These are phyloP conservation scores for Cryptomeria japonica DNA, from an alignment of 75 land plant genomes.

Conservation along the genomic window DNA sequence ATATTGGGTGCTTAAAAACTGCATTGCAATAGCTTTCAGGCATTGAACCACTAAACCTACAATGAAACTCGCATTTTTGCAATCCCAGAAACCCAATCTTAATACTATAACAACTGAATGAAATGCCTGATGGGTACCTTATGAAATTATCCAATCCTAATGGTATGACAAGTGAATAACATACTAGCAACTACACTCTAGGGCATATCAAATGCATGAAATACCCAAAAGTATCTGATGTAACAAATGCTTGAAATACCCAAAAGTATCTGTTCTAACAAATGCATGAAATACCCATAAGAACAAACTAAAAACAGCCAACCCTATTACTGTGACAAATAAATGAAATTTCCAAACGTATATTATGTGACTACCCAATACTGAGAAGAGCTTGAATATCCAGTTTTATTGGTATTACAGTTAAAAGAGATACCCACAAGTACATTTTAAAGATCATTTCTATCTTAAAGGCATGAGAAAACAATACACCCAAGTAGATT, in stretches of 20 bases:
- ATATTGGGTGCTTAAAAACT: neutral
- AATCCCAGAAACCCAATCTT: too few species aligned
- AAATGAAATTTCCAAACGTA: neutral
- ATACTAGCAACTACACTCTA: neutral
- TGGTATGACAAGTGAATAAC: neutral
- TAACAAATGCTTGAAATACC: neutral
- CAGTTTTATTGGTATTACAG: neutral
- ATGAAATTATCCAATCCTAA: neutral
- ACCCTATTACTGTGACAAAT: neutral
- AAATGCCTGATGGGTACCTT: neutral
- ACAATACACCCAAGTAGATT: neutral
- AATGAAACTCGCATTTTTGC: neutral
- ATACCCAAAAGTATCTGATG: neutral
- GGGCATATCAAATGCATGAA: neutral
- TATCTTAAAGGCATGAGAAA: too few species aligned
- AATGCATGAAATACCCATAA: too few species aligned
- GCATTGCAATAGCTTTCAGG: neutral
- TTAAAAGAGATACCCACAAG: neutral
- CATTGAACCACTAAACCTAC: neutral
- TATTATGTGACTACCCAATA: too few species aligned
- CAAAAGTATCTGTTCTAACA: too few species aligned
- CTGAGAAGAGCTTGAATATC: neutral
- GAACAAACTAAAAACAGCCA: neutral
- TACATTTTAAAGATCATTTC: neutral
- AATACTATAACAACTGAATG: too few species aligned